These are phyloP conservation scores for Parathielavia appendiculata DNA, from an alignment of 495 filamentous ascomycete species.

Conservation along the genomic window DNA sequence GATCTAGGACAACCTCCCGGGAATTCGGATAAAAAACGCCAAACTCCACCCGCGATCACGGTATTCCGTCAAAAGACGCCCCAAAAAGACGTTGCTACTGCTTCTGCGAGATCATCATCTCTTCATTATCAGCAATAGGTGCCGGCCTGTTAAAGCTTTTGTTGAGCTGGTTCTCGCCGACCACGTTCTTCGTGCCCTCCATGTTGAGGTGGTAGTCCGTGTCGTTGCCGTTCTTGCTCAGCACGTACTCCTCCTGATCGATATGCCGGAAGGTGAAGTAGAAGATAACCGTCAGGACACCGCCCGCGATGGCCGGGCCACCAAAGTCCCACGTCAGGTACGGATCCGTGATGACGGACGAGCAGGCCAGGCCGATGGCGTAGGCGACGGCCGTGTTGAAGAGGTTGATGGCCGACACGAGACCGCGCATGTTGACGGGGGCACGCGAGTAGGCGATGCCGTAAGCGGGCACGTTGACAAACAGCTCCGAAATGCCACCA, in stretches of 20 bases:
- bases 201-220: constrained; percentile 34
- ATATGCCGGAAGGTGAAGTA: constrained; percentile 50
- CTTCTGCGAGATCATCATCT: constrained; percentile 43
- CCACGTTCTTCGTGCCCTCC: constrained; percentile 32
- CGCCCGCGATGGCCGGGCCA: constrained; percentile 45
- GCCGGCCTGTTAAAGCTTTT: constrained; percentile 36
- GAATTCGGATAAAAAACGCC: background rate
- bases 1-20: too few species aligned
- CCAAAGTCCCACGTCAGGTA: constrained; percentile 54
- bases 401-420: constrained; percentile 62
- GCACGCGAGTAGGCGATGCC: constrained; percentile 70
- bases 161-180: constrained; percentile 40
- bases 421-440: constrained; percentile 61
- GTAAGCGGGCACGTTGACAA: constrained; percentile 64
- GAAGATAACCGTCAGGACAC: constrained; percentile 41
- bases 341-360: constrained; percentile 58
- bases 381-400: constrained; percentile 57
- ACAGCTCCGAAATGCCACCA: constrained; percentile 63
- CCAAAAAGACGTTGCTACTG: constrained; percentile 24
- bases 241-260: constrained; percentile 41
- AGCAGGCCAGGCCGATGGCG: constrained; percentile 53
- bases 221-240: constrained; percentile 38
- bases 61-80: background rate
- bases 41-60: background rate
- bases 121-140: constrained; percentile 39